phyloP scores from a whole-genome alignment of 192 early-diverging fungal genomes.

The Backusella tuberculispora region DNA sequence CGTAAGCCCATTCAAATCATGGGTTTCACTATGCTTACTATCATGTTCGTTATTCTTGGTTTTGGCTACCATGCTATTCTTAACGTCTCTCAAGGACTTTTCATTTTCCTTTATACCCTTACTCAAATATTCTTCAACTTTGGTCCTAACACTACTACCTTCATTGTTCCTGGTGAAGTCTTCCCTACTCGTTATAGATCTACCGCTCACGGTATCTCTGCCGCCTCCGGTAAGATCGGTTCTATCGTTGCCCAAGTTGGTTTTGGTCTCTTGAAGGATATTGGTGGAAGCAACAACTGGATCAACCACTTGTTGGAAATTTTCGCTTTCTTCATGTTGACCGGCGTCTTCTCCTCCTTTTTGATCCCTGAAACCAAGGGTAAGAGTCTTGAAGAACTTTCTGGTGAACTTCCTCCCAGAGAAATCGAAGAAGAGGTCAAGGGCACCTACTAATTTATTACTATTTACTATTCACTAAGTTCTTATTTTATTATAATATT shows the following conservation, averaged over 20 bases:
- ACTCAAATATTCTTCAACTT: conserved; percentile 91
- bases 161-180: conserved; percentile 81
- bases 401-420: conserved; percentile 40
- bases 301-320: conserved; percentile 68
- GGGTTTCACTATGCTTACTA: conserved; percentile 80
- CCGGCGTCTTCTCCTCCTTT: conserved; percentile 66
- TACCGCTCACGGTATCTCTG: conserved; percentile 81
- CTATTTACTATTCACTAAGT: background rate
- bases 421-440: conserved; percentile 12
- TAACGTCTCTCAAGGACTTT: conserved; percentile 56
- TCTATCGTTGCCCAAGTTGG: conserved; percentile 77
- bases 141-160: conserved; percentile 93
- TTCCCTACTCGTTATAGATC: conserved; percentile 85
- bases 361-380: conserved; percentile 82
- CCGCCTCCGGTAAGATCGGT: conserved; percentile 79
- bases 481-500: background rate
- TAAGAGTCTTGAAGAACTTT: conserved; percentile 74
- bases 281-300: conserved; percentile 65
- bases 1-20: conserved; percentile 93
- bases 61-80: conserved; percentile 73
- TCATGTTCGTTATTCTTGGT: conserved; percentile 76
- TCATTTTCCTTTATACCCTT: conserved; percentile 66
- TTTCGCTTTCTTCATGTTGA: conserved; percentile 77
- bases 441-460: conserved; percentile 16
- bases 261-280: conserved; percentile 72